Percentiles rank a stretch among this genome's conserved stretches.
These are phyloP conservation scores for Rhexocercosporidium sp. DNA, from an alignment of 2,329 filamentous ascomycete genomes.

Conservation along the genomic window DNA sequence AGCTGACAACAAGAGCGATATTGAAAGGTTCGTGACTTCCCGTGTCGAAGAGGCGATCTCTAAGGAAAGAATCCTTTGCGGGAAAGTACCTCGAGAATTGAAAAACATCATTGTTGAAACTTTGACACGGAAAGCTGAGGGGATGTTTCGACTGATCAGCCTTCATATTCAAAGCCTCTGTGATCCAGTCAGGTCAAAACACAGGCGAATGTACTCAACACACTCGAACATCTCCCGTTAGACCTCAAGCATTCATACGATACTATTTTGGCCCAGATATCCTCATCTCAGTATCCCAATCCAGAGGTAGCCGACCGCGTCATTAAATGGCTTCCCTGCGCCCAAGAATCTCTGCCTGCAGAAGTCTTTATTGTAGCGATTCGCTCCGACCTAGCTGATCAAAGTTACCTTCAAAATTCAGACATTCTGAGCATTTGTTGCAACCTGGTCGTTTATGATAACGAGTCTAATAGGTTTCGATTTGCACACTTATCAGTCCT, in stretches of 20 bases:
- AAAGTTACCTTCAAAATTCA: not conserved
- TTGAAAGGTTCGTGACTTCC: constrained; percentile 10
- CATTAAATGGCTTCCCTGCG: constrained; percentile 14
- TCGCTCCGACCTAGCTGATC: not conserved
- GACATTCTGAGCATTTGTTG: constrained; percentile 19
- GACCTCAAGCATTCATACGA: constrained; percentile 14
- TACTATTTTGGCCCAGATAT: constrained; percentile 10
- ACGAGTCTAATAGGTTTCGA: not conserved
- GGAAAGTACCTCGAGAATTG: not conserved
- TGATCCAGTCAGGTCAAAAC: constrained; percentile 16
- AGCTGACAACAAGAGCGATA: constrained; percentile 17
- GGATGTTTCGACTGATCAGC: constrained; percentile 24
- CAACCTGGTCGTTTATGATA: constrained; percentile 16
- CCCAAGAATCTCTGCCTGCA: not conserved
- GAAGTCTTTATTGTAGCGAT: constrained; percentile 5
- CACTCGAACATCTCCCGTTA: constrained; percentile 5
- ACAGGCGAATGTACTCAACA: constrained; percentile 5
- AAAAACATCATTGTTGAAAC: not conserved
- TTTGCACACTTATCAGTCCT: constrained; percentile 26
- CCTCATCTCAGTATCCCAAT: constrained; percentile 4
- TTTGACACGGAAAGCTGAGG: not conserved
- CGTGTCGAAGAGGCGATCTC: constrained; percentile 9
- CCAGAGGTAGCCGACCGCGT: constrained; percentile 5
- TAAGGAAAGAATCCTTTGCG: constrained; percentile 11
- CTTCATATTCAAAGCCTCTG: constrained; percentile 26